Conservation (phyloP, 345 rosid species). For the Clarkia xantiana region DNA sequence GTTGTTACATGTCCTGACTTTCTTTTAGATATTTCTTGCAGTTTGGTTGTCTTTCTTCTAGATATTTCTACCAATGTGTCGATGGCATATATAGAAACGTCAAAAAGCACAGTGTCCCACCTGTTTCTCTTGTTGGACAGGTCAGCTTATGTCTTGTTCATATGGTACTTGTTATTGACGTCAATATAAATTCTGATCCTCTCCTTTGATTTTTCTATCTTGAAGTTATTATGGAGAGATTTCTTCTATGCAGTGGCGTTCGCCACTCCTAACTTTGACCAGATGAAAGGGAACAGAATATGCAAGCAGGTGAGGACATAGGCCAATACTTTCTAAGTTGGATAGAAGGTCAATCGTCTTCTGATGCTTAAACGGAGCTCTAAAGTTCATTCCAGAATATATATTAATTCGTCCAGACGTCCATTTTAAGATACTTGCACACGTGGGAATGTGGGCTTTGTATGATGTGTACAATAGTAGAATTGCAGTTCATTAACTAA, state of each 20-base stretch:
- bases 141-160: slow-evolving; percentile 19
- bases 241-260: slow-evolving; percentile 82
- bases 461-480: no score
- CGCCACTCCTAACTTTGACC: slow-evolving; percentile 78
- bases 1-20: neutral
- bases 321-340: neutral
- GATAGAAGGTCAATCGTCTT: neutral
- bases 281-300: slow-evolving; percentile 64
- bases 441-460: no score
- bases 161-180: no score
- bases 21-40: slow-evolving; percentile 24
- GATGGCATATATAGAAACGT: slow-evolving; percentile 41
- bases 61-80: slow-evolving; percentile 83
- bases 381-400: no score
- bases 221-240: slow-evolving; percentile 81
- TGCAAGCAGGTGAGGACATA: slow-evolving; percentile 64
- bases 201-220: slow-evolving; percentile 3
- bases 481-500: neutral
- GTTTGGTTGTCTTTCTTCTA: slow-evolving; percentile 97
- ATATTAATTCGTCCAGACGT: no score
- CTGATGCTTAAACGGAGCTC: neutral
- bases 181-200: no score
- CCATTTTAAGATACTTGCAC: no score
- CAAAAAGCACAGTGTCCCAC: slow-evolving; percentile 69
- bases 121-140: slow-evolving; percentile 93